These are phyloP conservation scores for Elasticomyces elasticus DNA, from an alignment of 495 filamentous ascomycete genomes.

Conservation along the genomic window DNA sequence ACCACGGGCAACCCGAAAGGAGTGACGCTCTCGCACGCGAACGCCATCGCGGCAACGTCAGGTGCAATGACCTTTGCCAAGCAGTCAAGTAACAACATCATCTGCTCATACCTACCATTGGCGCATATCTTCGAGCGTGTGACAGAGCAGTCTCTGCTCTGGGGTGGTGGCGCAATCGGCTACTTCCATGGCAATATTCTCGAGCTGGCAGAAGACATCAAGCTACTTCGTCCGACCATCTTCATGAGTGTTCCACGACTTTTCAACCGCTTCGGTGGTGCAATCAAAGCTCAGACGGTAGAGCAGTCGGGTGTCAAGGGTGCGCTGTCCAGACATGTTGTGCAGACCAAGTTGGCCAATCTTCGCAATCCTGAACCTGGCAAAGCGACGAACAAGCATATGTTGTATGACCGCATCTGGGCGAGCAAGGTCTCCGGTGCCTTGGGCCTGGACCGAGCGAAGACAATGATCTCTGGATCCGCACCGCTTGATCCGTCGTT, in stretches of 20 bases:
- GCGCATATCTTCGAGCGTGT: slow-evolving; percentile 91
- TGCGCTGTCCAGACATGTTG: slow-evolving; percentile 65
- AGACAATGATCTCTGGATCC: slow-evolving; percentile 74
- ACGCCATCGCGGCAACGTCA: slow-evolving; percentile 64
- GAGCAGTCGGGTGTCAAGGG: slow-evolving; percentile 75
- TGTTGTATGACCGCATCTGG: slow-evolving; percentile 88
- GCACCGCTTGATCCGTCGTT: slow-evolving; percentile 83
- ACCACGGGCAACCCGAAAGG: slow-evolving; percentile 94
- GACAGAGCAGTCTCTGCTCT: slow-evolving; percentile 64
- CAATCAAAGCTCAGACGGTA: slow-evolving; percentile 66
- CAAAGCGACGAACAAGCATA: slow-evolving; percentile 69
- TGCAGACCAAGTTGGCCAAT: slow-evolving; percentile 68
- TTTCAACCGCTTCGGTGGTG: slow-evolving; percentile 81
- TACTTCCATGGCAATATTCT: slow-evolving; percentile 93
- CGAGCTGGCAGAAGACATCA: slow-evolving; percentile 82
- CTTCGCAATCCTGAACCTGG: slow-evolving; percentile 59
- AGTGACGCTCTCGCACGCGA: slow-evolving; percentile 74
- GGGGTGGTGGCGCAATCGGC: slow-evolving; percentile 66
- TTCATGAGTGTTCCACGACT: slow-evolving; percentile 88
- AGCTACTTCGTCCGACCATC: slow-evolving; percentile 68
- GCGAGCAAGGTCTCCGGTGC: slow-evolving; percentile 74
- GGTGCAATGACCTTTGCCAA: slow-evolving; percentile 44
- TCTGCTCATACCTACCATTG: slow-evolving; percentile 81
- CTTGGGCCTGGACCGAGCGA: slow-evolving; percentile 65
- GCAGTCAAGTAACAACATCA: slow-evolving; percentile 45